Conservation (phyloP, 148 eudicot species). For the Camellia granthamiana region DNA sequence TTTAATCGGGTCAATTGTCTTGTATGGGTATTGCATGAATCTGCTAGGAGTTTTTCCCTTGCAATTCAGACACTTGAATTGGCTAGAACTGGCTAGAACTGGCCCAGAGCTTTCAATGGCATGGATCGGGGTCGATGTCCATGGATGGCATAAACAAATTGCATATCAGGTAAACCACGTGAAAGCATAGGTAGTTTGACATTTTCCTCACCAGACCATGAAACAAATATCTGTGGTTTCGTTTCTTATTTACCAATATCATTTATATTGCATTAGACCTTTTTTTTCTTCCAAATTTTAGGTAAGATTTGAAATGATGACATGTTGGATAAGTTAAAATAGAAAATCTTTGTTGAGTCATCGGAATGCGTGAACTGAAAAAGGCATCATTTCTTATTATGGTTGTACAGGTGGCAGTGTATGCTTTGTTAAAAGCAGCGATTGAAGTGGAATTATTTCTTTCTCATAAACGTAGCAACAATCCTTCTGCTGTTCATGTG, state of each 20-base stretch:
- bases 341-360: background rate
- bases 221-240: background rate
- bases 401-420: conserved; percentile 42
- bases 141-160: conserved; percentile 41
- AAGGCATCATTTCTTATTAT: conserved; percentile 12
- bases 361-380: conserved; percentile 5
- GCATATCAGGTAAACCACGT: conserved; percentile 39
- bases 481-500: conserved; percentile 31
- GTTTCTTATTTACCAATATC: background rate
- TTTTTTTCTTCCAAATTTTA: background rate
- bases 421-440: conserved; percentile 42
- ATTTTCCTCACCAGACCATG: background rate
- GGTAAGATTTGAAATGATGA: background rate
- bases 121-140: conserved; percentile 50
- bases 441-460: conserved; percentile 43
- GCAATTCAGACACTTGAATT: conserved; percentile 35
- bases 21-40: conserved; percentile 44
- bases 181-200: background rate
- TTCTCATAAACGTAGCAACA: conserved; percentile 39
- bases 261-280: background rate
- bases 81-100: conserved; percentile 25
- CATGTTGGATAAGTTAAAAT: background rate
- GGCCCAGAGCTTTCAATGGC: conserved; percentile 42
- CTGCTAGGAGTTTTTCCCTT: conserved; percentile 42
- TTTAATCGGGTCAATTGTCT: conserved; percentile 37